Conservation (phyloP, 768 basidiomycete species). For the Leccinum boreale region DNA sequence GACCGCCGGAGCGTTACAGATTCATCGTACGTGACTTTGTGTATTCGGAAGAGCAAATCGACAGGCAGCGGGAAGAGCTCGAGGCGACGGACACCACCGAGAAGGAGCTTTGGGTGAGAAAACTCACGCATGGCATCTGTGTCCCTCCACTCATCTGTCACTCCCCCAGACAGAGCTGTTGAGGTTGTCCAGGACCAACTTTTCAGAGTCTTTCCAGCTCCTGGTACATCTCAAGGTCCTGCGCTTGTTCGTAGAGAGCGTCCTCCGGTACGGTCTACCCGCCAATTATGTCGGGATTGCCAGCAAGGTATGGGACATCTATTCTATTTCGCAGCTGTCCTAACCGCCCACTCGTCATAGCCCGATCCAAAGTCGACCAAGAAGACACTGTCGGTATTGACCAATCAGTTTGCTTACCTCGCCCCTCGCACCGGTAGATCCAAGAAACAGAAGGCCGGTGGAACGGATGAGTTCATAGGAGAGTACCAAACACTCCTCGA, state of each 20-base stretch:
- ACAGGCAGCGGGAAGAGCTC: slow-evolving; percentile 79
- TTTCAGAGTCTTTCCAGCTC: slow-evolving; percentile 94
- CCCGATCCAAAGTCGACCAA: slow-evolving; percentile 84
- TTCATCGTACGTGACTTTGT: slow-evolving; percentile 95
- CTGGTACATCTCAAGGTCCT: slow-evolving; percentile 91
- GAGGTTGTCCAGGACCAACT: slow-evolving; percentile 88
- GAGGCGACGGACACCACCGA: slow-evolving; percentile 79
- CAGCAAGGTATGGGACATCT: slow-evolving; percentile 57
- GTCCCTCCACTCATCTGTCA: not conserved
- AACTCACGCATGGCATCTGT: not conserved
- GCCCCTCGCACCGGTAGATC: slow-evolving; percentile 59
- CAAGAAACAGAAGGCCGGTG: slow-evolving; percentile 33
- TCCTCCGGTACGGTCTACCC: slow-evolving; percentile 92
- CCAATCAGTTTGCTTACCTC: slow-evolving; percentile 79
- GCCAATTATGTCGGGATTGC: slow-evolving; percentile 83
- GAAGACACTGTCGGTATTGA: slow-evolving; percentile 71
- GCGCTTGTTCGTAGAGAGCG: slow-evolving; percentile 91
- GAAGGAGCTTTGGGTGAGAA: slow-evolving; percentile 94
- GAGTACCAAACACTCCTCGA: slow-evolving; percentile 94
- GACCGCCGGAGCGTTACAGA: slow-evolving; percentile 39
- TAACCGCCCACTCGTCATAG: slow-evolving; percentile 35
- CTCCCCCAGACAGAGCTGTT: slow-evolving; percentile 79
- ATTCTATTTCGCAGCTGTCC: not conserved
- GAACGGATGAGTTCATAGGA: slow-evolving; percentile 71
- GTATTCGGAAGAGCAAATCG: slow-evolving; percentile 78